phyloP scores from a whole-genome alignment of 2,329 filamentous ascomycete species.

The Calonectria multiphialidica region DNA sequence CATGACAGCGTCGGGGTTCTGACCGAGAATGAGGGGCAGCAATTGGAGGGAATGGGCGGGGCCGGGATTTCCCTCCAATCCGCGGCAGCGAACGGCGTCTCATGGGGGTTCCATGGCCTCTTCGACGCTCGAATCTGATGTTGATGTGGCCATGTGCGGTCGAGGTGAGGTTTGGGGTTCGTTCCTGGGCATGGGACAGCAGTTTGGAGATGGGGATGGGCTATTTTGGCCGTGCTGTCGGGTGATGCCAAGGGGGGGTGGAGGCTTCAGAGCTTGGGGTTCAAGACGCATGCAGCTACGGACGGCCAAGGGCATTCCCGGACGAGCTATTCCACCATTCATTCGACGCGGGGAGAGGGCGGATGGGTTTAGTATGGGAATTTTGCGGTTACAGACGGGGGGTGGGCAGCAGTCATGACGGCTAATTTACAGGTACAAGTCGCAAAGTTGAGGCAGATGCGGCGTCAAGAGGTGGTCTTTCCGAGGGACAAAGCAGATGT shows the following conservation, averaged over 20 bases:
- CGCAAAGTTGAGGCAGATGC: background rate
- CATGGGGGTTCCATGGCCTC: conserved; percentile 29
- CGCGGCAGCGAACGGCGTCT: conserved; percentile 18
- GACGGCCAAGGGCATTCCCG: background rate
- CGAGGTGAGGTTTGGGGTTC: conserved; percentile 5
- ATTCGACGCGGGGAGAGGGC: background rate
- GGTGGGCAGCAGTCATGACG: background rate
- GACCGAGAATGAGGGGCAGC: conserved; percentile 36
- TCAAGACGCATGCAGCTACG: background rate
- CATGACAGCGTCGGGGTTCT: conserved; percentile 40
- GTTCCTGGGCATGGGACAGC: background rate
- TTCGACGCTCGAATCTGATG: conserved; percentile 31
- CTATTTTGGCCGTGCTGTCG: conserved; percentile 6
- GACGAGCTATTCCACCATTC: background rate
- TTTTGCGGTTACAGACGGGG: background rate
- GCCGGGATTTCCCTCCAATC: conserved; percentile 39
- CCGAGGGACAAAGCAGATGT: background rate
- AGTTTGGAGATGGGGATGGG: conserved; percentile 9
- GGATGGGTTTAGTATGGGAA: too few species aligned
- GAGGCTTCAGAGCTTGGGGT: background rate
- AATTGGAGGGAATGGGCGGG: conserved; percentile 46
- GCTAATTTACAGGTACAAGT: background rate
- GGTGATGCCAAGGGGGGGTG: background rate
- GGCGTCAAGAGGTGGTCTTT: background rate
- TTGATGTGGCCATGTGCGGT: conserved; percentile 29